Conservation (phyloP, 495 filamentous ascomycete genomes). For the Glarea lozoyensis region DNA sequence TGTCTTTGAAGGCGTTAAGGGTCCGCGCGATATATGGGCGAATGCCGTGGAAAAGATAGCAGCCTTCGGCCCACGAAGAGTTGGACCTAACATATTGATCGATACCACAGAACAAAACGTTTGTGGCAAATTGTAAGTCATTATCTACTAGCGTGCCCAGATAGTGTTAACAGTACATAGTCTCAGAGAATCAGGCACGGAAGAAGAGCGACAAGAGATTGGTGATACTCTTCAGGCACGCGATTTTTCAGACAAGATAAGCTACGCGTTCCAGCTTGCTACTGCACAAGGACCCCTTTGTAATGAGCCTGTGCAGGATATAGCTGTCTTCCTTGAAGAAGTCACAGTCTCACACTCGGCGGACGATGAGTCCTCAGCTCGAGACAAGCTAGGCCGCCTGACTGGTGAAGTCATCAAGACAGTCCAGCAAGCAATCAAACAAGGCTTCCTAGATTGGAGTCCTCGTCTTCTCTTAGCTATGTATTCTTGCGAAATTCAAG, state of each 20-base stretch:
- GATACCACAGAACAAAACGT: constrained; percentile 67
- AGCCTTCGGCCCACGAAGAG: constrained; percentile 79
- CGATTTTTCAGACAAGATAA: constrained; percentile 82
- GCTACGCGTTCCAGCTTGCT: constrained; percentile 90
- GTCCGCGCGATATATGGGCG: constrained; percentile 66
- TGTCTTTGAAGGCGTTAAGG: constrained; percentile 53
- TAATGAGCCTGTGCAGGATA: constrained; percentile 85
- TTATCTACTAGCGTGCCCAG: constrained; percentile 3
- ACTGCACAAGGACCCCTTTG: constrained; percentile 85
- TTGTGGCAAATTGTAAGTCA: constrained; percentile 67
- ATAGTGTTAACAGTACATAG: constrained; percentile 21
- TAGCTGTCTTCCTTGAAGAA: constrained; percentile 86
- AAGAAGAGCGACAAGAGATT: constrained; percentile 13
- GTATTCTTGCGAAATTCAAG: constrained; percentile 97
- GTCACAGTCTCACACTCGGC: constrained; percentile 50
- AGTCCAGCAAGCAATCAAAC: constrained; percentile 73
- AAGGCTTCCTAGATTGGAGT: constrained; percentile 92
- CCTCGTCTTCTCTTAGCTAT: constrained; percentile 92
- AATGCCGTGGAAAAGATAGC: constrained; percentile 70
- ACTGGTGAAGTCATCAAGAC: constrained; percentile 88
- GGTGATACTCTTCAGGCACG: constrained; percentile 52
- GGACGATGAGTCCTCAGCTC: constrained; percentile 33
- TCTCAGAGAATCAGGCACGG: constrained; percentile 14
- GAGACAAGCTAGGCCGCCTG: constrained; percentile 66
- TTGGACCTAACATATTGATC: constrained; percentile 83